Evolutionary conservation across 2,329 filamentous ascomycete genomes (phyloP).

Genomic region (Helotiales sp.): DNA sequence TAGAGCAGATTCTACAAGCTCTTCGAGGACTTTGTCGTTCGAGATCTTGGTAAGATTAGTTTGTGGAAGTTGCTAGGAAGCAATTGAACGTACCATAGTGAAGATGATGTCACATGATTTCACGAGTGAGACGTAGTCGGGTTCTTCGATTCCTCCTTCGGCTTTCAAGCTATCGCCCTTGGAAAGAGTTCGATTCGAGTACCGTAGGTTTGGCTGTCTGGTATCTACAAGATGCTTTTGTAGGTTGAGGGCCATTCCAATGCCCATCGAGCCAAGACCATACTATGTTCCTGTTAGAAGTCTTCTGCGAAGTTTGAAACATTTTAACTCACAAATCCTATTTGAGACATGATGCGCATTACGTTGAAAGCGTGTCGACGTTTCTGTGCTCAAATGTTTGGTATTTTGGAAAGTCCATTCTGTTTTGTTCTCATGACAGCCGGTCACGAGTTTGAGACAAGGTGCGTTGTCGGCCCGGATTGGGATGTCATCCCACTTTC

Average conservation of each 20-base stretch:
- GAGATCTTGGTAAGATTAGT: constrained; percentile 16
- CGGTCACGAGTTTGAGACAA: background rate
- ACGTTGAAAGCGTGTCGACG: background rate
- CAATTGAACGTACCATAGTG: constrained; percentile 34
- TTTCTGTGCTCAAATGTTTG: background rate
- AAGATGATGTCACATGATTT: constrained; percentile 40
- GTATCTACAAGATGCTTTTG: constrained; percentile 27
- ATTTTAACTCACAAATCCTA: background rate
- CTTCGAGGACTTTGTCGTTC: constrained; percentile 42
- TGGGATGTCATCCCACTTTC: no score
- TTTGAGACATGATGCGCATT: background rate
- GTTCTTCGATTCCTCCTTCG: constrained; percentile 35
- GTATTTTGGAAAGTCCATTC: background rate
- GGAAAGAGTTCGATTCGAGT: constrained; percentile 42
- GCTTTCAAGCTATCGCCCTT: constrained; percentile 39
- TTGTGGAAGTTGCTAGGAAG: background rate
- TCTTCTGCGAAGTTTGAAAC: background rate
- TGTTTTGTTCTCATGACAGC: background rate
- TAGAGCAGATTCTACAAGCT: constrained; percentile 17
- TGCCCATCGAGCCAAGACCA: constrained; percentile 31
- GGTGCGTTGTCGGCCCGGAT: background rate
- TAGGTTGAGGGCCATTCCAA: constrained; percentile 28
- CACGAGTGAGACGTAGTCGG: constrained; percentile 27
- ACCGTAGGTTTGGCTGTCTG: constrained; percentile 33
- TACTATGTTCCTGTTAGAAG: background rate